Evolutionary conservation across 805 yeast genomes (phyloP).

Genomic region (Cyberlindnera misumaiensis): DNA sequence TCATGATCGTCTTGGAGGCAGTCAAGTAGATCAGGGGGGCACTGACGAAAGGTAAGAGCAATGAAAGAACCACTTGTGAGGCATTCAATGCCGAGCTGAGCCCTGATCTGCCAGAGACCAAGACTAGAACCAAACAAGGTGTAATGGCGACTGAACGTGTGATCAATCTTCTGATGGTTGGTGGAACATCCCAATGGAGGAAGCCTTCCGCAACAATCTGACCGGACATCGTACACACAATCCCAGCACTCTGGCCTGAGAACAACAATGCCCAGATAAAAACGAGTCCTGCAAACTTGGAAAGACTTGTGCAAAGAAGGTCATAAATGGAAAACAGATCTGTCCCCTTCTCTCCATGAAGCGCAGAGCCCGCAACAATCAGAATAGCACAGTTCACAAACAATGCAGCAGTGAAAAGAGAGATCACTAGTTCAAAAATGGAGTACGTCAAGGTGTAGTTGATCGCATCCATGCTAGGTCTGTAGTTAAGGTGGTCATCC

Average conservation of each 20-base stretch:
- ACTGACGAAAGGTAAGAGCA: slow-evolving; percentile 77
- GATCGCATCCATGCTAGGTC: slow-evolving; percentile 79
- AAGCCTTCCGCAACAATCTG: slow-evolving; percentile 95
- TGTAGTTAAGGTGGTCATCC: slow-evolving; percentile 40
- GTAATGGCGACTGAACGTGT: slow-evolving; percentile 81
- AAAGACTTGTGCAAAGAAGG: slow-evolving; percentile 52
- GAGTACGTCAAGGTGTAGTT: slow-evolving; percentile 76
- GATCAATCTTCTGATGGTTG: slow-evolving; percentile 71
- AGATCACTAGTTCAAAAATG: slow-evolving; percentile 72
- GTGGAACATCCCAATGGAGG: slow-evolving; percentile 71
- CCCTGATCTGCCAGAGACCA: slow-evolving; percentile 76
- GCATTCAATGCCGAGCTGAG: slow-evolving; percentile 70
- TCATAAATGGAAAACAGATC: slow-evolving; percentile 79
- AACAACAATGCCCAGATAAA: slow-evolving; percentile 81
- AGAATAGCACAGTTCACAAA: slow-evolving; percentile 87
- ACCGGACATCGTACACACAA: slow-evolving; percentile 91
- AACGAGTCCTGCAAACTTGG: slow-evolving; percentile 73
- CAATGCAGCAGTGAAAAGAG: slow-evolving; percentile 82
- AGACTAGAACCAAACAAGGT: slow-evolving; percentile 75
- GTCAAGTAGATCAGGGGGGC: slow-evolving; percentile 87
- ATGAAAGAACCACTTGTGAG: slow-evolving; percentile 76
- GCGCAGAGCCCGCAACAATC: slow-evolving; percentile 88
- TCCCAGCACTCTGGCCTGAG: slow-evolving; percentile 89
- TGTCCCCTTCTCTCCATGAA: slow-evolving; percentile 42
- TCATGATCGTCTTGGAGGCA: slow-evolving; percentile 60